Evolutionary conservation across 176 grass and related monocot genomes (phyloP).

Genomic region (Avena eriantha): DNA sequence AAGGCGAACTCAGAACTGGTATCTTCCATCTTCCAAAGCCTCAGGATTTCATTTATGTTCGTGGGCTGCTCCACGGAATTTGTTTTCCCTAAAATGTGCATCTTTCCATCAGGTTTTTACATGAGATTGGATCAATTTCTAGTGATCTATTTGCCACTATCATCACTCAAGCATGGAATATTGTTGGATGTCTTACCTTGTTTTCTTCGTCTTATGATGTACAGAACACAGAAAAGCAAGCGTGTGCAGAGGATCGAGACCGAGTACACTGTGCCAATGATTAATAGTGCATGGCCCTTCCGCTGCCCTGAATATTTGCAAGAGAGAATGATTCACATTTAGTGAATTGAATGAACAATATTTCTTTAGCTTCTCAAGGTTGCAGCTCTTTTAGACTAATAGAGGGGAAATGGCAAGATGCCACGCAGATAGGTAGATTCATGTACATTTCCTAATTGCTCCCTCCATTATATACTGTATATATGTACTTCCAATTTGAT

Average conservation of each 20-base stretch:
- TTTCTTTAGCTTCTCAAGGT: background rate
- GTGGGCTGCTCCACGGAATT: constrained; percentile 15
- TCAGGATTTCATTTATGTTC: constrained; percentile 25
- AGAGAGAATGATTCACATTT: background rate
- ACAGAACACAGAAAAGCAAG: constrained; percentile 44
- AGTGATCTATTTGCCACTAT: background rate
- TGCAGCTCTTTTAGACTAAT: background rate
- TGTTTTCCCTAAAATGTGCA: constrained; percentile 33
- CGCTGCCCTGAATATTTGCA: constrained; percentile 37
- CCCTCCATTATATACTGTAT: background rate
- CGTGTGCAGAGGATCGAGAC: constrained; percentile 32
- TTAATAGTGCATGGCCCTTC: constrained; percentile 39
- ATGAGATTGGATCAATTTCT: background rate
- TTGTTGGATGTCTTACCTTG: constrained; percentile 33
- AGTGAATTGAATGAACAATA: background rate
- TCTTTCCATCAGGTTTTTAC: constrained; percentile 34
- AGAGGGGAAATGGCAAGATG: background rate
- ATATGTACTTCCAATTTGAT: constrained; percentile 1
- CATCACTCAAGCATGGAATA: background rate
- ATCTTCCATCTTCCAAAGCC: constrained; percentile 39
- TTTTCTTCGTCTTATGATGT: constrained; percentile 24
- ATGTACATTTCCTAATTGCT: background rate
- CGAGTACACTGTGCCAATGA: constrained; percentile 42
- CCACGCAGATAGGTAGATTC: background rate
- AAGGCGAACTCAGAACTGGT: constrained; percentile 28